A percentile compares a stretch with the other conserved stretches of the same genome.
These are phyloP conservation scores for Microbotryum intermedium DNA, from an alignment of 1,284 basidiomycete genomes.

Conservation along the genomic window DNA sequence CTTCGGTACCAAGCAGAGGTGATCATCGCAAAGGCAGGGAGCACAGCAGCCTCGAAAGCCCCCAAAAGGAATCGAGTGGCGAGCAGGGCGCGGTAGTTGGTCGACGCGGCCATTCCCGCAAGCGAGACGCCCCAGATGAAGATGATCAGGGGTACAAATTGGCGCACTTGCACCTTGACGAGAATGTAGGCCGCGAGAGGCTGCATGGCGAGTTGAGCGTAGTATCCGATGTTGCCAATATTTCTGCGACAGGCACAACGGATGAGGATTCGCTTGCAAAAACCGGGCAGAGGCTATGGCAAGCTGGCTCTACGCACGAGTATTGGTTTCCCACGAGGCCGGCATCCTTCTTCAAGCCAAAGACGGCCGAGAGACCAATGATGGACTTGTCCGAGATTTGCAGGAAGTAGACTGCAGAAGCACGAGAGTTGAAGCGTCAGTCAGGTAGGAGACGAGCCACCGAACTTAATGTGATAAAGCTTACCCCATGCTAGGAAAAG, in stretches of 20 bases:
- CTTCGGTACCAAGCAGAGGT: constrained; percentile 26
- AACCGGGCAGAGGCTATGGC: too few species aligned
- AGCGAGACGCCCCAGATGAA: constrained; percentile 15
- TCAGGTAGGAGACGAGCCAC: too few species aligned
- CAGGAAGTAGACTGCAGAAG: constrained; percentile 3
- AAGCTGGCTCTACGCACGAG: too few species aligned
- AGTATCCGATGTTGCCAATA: constrained; percentile 22
- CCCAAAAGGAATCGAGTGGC: constrained; percentile 28
- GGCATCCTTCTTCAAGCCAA: constrained; percentile 7
- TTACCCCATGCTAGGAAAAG: background rate
- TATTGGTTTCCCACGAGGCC: constrained; percentile 2
- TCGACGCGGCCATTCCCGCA: constrained; percentile 25
- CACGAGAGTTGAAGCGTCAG: too few species aligned
- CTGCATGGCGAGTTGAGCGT: constrained; percentile 27
- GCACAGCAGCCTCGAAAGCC: constrained; percentile 21
- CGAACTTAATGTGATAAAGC: too few species aligned
- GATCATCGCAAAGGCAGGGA: constrained; percentile 25
- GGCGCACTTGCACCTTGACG: constrained; percentile 19
- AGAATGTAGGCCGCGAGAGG: constrained; percentile 27
- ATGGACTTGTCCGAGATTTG: constrained; percentile 8
- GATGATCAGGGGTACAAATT: constrained; percentile 19
- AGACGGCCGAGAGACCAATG: constrained; percentile 9
- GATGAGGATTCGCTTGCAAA: too few species aligned
- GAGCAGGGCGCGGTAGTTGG: constrained; percentile 8
- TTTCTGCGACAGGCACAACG: too few species aligned